Conservation (phyloP, 2,329 filamentous ascomycete genomes). For the Hawksworthiomyces lignivorus region DNA sequence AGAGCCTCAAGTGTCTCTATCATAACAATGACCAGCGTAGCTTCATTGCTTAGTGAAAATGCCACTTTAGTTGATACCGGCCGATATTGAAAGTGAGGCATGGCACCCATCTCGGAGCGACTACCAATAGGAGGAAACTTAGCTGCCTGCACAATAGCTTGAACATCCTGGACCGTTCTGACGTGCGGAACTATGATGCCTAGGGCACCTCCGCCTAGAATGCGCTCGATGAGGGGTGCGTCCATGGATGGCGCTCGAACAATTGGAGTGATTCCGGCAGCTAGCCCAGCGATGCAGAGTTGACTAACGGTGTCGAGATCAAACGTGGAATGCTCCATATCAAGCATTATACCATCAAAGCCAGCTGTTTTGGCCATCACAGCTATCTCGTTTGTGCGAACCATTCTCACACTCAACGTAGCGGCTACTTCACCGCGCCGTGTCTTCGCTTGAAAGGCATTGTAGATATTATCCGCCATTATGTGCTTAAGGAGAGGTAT, state of each 20-base stretch:
- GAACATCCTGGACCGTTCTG: constrained; percentile 21
- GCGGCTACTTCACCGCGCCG: background rate
- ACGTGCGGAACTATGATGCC: constrained; percentile 35
- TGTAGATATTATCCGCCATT: background rate
- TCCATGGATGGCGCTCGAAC: constrained; percentile 33
- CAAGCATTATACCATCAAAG: constrained; percentile 33
- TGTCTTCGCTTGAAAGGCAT: background rate
- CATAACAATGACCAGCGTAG: too few relatives aligned
- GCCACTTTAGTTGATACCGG: too few relatives aligned
- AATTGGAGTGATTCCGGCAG: constrained; percentile 31
- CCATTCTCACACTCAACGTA: background rate
- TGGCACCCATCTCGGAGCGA: constrained; percentile 16
- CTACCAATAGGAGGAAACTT: constrained; percentile 21
- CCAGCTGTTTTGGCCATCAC: constrained; percentile 32
- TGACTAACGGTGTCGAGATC: constrained; percentile 28
- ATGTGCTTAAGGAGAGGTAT: too few relatives aligned
- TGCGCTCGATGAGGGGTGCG: constrained; percentile 28
- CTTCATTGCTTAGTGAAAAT: too few relatives aligned
- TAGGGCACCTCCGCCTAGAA: constrained; percentile 32
- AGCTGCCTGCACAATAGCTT: constrained; percentile 13
- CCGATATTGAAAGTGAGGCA: constrained; percentile 18
- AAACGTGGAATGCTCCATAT: constrained; percentile 36
- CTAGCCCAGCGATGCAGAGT: constrained; percentile 30
- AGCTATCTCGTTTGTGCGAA: background rate
- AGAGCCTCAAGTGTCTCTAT: too few relatives aligned